Evolutionary conservation across 1,284 basidiomycete genomes (phyloP).

Genomic region (Caloboletus firmus): DNA sequence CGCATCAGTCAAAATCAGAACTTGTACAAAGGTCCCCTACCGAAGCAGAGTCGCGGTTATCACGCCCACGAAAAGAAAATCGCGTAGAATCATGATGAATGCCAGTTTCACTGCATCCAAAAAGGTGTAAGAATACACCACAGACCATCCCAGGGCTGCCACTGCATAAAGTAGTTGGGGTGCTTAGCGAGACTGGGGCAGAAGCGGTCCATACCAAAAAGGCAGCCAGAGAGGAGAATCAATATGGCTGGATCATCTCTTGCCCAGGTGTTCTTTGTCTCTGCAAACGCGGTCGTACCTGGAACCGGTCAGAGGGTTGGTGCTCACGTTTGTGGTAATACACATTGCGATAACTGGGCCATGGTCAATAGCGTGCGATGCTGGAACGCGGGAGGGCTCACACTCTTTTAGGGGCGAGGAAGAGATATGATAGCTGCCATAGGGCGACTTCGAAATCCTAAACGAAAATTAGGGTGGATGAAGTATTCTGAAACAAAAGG

Average conservation of each 20-base stretch:
- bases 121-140: constrained; percentile 72
- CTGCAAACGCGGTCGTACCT: constrained; percentile 39
- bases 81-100: constrained; percentile 81
- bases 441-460: constrained; percentile 95
- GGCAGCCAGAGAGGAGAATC: constrained; percentile 76
- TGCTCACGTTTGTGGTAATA: constrained; percentile 84
- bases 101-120: constrained; percentile 62
- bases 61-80: constrained; percentile 78
- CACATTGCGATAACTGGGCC: constrained; percentile 77
- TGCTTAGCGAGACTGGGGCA: neutral
- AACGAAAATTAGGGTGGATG: neutral
- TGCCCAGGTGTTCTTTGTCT: constrained; percentile 98
- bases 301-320: neutral
- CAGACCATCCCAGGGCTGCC: constrained; percentile 78
- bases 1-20: neutral
- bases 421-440: constrained; percentile 91
- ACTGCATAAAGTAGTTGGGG: constrained; percentile 43
- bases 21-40: constrained; percentile 39
- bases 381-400: constrained; percentile 45
- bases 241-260: constrained; percentile 94
- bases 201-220: constrained; percentile 53
- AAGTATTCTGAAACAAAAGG: neutral
- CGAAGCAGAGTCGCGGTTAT: constrained; percentile 77
- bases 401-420: constrained; percentile 88
- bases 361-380: constrained; percentile 13